A percentile compares a stretch with the other conserved stretches of the same genome.
These are phyloP conservation scores for Juglanconis juglandina DNA, from an alignment of 2,329 filamentous ascomycete species.

Conservation along the genomic window DNA sequence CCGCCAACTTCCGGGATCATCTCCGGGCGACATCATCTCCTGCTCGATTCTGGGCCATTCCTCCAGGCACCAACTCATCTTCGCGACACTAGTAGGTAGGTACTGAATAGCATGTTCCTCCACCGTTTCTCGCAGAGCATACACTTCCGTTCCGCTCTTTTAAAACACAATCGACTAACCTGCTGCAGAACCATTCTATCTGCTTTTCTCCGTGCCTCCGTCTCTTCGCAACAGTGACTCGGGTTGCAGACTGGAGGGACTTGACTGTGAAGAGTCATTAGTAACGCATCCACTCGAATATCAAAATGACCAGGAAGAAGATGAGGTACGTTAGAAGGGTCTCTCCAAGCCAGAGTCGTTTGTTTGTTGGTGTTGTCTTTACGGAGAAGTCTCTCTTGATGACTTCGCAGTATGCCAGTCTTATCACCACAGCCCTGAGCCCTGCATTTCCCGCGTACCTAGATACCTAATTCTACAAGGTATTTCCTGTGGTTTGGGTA, in stretches of 20 bases:
- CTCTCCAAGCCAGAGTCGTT: not conserved
- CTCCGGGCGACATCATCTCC: not conserved
- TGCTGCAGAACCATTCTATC: not conserved
- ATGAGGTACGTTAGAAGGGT: slow-evolving; percentile 8
- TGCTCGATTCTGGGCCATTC: not conserved
- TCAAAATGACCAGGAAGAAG: slow-evolving; percentile 2
- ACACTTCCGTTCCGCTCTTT: not conserved
- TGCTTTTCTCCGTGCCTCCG: not conserved
- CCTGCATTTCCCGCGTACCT: not conserved
- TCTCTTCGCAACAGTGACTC: not conserved
- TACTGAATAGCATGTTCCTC: not conserved
- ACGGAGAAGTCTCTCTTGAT: not conserved
- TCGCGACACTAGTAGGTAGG: not conserved
- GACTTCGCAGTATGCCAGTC: not conserved
- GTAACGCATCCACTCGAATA: not conserved
- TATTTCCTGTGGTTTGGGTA: not conserved
- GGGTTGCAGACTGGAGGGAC: not conserved
- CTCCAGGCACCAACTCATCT: not conserved
- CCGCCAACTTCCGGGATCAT: not conserved
- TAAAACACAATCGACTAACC: not conserved
- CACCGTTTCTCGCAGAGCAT: not conserved
- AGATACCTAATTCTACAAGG: no score
- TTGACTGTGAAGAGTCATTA: not conserved
- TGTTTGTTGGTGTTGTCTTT: not conserved
- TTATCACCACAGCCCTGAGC: not conserved